A percentile compares a stretch with the other conserved stretches of the same genome.
phyloP scores from a whole-genome alignment of 2,329 filamentous ascomycete species.

The Dryadomyces quercus-mongolicae region DNA sequence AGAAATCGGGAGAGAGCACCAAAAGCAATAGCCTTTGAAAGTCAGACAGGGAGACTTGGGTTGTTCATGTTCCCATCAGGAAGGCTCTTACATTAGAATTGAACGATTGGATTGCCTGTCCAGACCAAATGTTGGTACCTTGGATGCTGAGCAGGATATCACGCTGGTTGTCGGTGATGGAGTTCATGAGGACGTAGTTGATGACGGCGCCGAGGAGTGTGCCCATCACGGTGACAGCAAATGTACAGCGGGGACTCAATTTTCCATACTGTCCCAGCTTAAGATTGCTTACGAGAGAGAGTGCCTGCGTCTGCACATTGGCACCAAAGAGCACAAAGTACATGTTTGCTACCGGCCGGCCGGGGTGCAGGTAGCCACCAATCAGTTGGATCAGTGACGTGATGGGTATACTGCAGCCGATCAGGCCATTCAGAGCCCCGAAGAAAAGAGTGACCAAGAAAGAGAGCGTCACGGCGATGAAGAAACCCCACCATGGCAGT shows the following conservation, averaged over 20 bases:
- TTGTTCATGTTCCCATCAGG: too few species aligned
- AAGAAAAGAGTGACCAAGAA: conserved; percentile 25
- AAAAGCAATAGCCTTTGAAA: conserved; percentile 17
- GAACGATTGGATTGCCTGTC: conserved; percentile 24
- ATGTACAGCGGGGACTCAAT: conserved; percentile 28
- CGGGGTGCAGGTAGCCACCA: conserved; percentile 31
- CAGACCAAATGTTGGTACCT: conserved; percentile 27
- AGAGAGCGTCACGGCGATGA: conserved; percentile 24
- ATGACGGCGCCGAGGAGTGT: conserved; percentile 22
- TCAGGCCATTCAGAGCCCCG: conserved; percentile 23
- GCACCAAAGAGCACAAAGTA: conserved; percentile 27
- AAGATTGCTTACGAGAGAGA: conserved; percentile 20
- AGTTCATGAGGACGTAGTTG: conserved; percentile 33
- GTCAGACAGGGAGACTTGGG: too few species aligned
- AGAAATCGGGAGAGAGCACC: conserved; percentile 20
- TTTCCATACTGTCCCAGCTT: conserved; percentile 26
- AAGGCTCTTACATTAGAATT: conserved; percentile 15
- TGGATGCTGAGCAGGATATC: conserved; percentile 22
- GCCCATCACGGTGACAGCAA: conserved; percentile 26
- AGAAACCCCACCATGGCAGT: conserved; percentile 29
- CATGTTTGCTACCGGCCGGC: conserved; percentile 27
- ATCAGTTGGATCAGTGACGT: conserved; percentile 29
- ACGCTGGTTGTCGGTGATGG: conserved; percentile 23
- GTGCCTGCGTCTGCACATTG: conserved; percentile 20
- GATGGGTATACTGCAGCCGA: conserved; percentile 27